phyloP scores from a whole-genome alignment of 345 rosid genomes.

The Euclidium syriacum region DNA sequence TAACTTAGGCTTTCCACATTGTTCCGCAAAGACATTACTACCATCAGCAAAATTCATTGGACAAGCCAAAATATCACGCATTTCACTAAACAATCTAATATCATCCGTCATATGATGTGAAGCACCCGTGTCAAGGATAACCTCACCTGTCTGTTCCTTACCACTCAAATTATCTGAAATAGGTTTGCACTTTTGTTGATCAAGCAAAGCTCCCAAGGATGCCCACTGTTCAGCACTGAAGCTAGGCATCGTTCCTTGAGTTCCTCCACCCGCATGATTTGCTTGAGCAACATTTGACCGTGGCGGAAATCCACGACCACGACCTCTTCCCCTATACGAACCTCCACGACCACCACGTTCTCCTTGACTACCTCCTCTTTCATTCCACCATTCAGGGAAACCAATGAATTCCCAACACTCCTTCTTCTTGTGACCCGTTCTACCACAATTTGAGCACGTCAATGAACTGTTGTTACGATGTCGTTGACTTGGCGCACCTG shows the following conservation, averaged over 20 bases:
- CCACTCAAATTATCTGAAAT: background rate
- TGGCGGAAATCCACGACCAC: background rate
- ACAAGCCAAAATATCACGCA: background rate
- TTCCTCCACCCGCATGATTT: too few relatives aligned
- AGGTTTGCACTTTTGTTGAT: background rate
- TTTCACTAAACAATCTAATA: background rate
- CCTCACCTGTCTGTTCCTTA: background rate
- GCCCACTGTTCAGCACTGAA: background rate
- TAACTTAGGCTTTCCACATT: too few relatives aligned
- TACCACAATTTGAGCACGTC: background rate
- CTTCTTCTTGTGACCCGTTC: background rate
- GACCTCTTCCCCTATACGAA: too few relatives aligned
- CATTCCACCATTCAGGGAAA: background rate
- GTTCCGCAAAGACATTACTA: too few relatives aligned
- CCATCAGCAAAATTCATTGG: background rate
- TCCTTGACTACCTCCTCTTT: too few relatives aligned
- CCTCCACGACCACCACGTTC: too few relatives aligned
- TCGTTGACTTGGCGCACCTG: too few relatives aligned
- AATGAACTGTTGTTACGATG: too few relatives aligned
- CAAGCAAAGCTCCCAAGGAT: background rate
- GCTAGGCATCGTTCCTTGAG: too few relatives aligned
- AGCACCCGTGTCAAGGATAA: background rate
- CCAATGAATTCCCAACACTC: background rate
- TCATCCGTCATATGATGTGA: background rate
- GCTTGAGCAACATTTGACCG: too few relatives aligned